Evolutionary conservation across 352 stramenopile species (phyloP).

Genomic region (Phytophthora hybrid): DNA sequence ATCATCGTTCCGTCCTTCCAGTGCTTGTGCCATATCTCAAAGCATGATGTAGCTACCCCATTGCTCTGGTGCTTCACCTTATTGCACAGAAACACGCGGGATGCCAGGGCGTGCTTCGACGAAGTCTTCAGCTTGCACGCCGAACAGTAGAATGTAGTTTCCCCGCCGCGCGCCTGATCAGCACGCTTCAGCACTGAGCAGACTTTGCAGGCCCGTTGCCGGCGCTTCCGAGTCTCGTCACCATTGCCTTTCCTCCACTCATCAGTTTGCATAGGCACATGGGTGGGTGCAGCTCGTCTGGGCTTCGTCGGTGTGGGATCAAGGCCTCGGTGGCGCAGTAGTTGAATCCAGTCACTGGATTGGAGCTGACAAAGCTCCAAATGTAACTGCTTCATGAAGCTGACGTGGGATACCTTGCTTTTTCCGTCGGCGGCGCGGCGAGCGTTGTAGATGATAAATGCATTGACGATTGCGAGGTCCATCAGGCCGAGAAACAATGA

Average conservation of each 20-base stretch:
- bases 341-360: background rate
- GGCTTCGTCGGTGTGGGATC: background rate
- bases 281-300: no score
- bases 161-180: background rate
- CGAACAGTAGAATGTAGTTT: conserved; percentile 12
- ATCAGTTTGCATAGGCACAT: background rate
- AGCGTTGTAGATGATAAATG: background rate
- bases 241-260: background rate
- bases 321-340: background rate
- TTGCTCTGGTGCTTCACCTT: conserved; percentile 19
- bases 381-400: background rate
- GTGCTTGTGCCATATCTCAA: background rate
- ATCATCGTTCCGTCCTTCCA: background rate
- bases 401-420: background rate
- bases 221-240: background rate
- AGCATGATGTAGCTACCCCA: background rate
- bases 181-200: background rate
- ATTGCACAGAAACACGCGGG: conserved; percentile 18
- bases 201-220: background rate
- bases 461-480: background rate
- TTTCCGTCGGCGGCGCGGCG: background rate
- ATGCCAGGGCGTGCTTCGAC: background rate
- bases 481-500: background rate
- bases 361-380: background rate
- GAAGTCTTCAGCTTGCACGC: conserved; percentile 11